These are phyloP conservation scores for Metroxylon sagu DNA, from an alignment of 176 grass and related monocot species.

Conservation along the genomic window DNA sequence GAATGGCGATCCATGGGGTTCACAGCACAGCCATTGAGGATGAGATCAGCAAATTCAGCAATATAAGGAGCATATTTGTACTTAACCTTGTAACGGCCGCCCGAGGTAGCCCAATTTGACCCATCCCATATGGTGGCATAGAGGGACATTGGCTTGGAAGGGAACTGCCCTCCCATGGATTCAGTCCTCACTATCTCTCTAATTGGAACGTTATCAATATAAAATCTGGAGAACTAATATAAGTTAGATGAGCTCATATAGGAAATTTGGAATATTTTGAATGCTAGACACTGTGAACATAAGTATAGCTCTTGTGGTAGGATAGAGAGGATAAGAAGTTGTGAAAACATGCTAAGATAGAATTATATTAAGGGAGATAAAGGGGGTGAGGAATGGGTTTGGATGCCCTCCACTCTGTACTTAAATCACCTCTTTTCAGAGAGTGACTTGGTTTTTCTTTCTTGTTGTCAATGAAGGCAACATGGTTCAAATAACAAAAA, in stretches of 20 bases:
- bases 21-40: slow-evolving; percentile 7
- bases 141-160: slow-evolving; percentile 16
- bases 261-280: too few relatives aligned
- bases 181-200: slow-evolving; percentile 1
- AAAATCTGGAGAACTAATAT: slow-evolving; percentile 11
- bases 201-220: slow-evolving; percentile 16
- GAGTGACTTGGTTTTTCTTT: too few relatives aligned
- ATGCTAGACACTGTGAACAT: too few relatives aligned
- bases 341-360: too few relatives aligned
- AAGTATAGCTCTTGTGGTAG: too few relatives aligned
- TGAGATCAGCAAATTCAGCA: slow-evolving; percentile 12
- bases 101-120: slow-evolving; percentile 12
- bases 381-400: too few relatives aligned
- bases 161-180: slow-evolving; percentile 1
- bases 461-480: too few relatives aligned
- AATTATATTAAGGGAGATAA: too few relatives aligned
- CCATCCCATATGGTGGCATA: slow-evolving; percentile 21
- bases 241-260: background rate
- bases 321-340: too few relatives aligned
- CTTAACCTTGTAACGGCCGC: slow-evolving; percentile 12
- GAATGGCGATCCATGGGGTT: slow-evolving; percentile 10
- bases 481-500: too few relatives aligned
- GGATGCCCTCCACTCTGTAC: too few relatives aligned
- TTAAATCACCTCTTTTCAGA: too few relatives aligned
- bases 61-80: slow-evolving; percentile 14